A percentile compares a stretch with the other conserved stretches of the same genome.
These are phyloP conservation scores for Elsinoe fawcettii DNA, from an alignment of 2,329 filamentous ascomycete species.

Conservation along the genomic window DNA sequence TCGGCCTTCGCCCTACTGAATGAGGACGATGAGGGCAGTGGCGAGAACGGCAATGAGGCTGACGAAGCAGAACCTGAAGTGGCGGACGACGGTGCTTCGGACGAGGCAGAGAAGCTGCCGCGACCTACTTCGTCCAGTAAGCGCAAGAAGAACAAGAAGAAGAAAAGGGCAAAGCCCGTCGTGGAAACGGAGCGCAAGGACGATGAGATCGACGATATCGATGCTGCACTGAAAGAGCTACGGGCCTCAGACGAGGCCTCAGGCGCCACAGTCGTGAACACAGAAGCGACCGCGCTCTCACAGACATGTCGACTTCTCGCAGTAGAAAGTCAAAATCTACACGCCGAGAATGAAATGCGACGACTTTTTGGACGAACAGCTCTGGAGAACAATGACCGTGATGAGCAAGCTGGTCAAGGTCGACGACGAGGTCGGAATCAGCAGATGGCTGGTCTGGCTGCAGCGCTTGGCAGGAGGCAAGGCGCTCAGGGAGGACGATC, in stretches of 20 bases:
- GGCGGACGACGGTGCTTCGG: constrained; percentile 20
- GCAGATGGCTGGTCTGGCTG: constrained; percentile 51
- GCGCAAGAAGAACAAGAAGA: constrained; percentile 40
- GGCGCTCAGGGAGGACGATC: constrained; percentile 50
- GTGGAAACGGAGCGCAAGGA: constrained; percentile 21
- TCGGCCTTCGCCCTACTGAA: constrained; percentile 41
- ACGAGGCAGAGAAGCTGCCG: constrained; percentile 7
- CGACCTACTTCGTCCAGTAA: constrained; percentile 26
- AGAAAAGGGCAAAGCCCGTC: constrained; percentile 56
- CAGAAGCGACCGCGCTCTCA: constrained; percentile 34
- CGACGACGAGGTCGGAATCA: constrained; percentile 50
- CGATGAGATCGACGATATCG: constrained; percentile 55
- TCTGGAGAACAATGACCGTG: constrained; percentile 49
- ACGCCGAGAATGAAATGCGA: constrained; percentile 86
- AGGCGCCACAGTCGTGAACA: constrained; percentile 17
- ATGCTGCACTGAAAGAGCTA: constrained; percentile 54
- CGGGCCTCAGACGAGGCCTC: constrained; percentile 29
- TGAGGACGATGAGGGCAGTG: constrained; percentile 33
- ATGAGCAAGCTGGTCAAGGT: constrained; percentile 37
- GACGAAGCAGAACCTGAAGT: constrained; percentile 31
- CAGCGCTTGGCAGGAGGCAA: constrained; percentile 41
- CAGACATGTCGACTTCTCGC: constrained; percentile 48
- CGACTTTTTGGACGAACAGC: constrained; percentile 61
- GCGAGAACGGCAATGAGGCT: constrained; percentile 28
- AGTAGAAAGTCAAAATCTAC: constrained; percentile 65